Evolutionary conservation across 805 yeast species (phyloP).

Genomic region (Candida lessepsii): DNA sequence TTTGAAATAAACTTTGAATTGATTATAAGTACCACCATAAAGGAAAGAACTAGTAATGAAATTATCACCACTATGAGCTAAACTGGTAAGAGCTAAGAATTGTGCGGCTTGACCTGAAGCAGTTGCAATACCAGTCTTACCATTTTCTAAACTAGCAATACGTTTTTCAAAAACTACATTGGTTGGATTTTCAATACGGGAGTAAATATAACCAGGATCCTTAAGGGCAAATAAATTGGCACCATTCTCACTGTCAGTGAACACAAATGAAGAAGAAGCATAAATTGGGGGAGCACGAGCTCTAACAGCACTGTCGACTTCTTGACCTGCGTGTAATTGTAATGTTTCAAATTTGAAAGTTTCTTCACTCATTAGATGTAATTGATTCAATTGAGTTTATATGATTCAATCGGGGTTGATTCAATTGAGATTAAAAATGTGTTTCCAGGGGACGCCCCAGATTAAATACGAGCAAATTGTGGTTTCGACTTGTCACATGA

Average conservation of each 20-base stretch:
- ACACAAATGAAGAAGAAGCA: slow-evolving; percentile 87
- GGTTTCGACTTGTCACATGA: slow-evolving; percentile 4
- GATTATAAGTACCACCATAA: slow-evolving; percentile 96
- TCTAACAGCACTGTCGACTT: slow-evolving; percentile 58
- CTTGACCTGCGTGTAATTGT: slow-evolving; percentile 95
- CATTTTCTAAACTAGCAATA: slow-evolving; percentile 89
- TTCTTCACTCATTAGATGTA: slow-evolving; percentile 1
- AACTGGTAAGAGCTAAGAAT: slow-evolving; percentile 74
- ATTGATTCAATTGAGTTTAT: not conserved
- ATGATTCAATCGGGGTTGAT: no score
- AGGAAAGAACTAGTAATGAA: slow-evolving; percentile 80
- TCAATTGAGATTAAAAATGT: not conserved
- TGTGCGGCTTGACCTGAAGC: slow-evolving; percentile 98
- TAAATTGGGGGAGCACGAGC: slow-evolving; percentile 93
- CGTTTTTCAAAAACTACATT: slow-evolving; percentile 87
- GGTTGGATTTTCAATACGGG: slow-evolving; percentile 92
- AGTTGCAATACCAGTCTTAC: slow-evolving; percentile 85
- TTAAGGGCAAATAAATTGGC: slow-evolving; percentile 85
- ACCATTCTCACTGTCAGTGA: slow-evolving; percentile 86
- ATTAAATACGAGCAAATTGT: slow-evolving; percentile 7
- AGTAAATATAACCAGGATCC: slow-evolving; percentile 82
- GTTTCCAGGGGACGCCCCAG: not conserved
- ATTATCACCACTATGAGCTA: slow-evolving; percentile 89
- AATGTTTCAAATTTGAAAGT: slow-evolving; percentile 64
- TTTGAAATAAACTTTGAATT: slow-evolving; percentile 88